Evolutionary conservation across 768 basidiomycete genomes (phyloP).

Genomic region (Neoboletus subvelutipes): DNA sequence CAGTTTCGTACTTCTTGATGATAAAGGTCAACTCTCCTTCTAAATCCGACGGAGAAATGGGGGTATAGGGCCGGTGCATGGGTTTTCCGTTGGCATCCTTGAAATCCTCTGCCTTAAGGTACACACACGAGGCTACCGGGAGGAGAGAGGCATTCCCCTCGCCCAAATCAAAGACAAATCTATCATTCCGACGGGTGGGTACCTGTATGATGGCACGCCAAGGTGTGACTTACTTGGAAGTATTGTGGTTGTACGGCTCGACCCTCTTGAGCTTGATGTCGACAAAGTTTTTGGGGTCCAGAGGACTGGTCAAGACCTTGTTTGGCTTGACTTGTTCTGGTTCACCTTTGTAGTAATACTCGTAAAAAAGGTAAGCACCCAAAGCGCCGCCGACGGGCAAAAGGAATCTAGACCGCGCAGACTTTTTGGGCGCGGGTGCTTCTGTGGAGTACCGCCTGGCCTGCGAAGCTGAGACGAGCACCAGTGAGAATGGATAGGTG

Average conservation of each 20-base stretch:
- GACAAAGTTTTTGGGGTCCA: constrained; percentile 72
- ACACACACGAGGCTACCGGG: constrained; percentile 74
- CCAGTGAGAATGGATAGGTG: not conserved
- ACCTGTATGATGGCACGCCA: not conserved
- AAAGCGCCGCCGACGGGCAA: constrained; percentile 36
- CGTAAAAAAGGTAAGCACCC: constrained; percentile 46
- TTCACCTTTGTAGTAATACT: constrained; percentile 44
- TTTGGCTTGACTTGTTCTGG: constrained; percentile 39
- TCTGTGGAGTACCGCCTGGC: constrained; percentile 49
- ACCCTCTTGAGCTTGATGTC: constrained; percentile 82
- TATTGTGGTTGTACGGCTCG: constrained; percentile 93
- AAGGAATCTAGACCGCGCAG: constrained; percentile 48
- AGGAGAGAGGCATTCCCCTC: constrained; percentile 75
- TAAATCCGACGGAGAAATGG: constrained; percentile 73
- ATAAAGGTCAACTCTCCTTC: constrained; percentile 78
- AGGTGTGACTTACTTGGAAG: constrained; percentile 55
- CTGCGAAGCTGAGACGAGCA: constrained; percentile 19
- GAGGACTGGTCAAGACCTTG: constrained; percentile 55
- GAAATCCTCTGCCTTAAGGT: constrained; percentile 73
- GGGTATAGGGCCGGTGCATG: constrained; percentile 90
- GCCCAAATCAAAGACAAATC: constrained; percentile 80
- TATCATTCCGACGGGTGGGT: constrained; percentile 26
- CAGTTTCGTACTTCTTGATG: constrained; percentile 82
- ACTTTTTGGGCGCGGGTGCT: constrained; percentile 44
- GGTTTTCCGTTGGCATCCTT: constrained; percentile 82